These are phyloP conservation scores for Ophiostoma angusticollis DNA, from an alignment of 2,329 filamentous ascomycete species.

Conservation along the genomic window DNA sequence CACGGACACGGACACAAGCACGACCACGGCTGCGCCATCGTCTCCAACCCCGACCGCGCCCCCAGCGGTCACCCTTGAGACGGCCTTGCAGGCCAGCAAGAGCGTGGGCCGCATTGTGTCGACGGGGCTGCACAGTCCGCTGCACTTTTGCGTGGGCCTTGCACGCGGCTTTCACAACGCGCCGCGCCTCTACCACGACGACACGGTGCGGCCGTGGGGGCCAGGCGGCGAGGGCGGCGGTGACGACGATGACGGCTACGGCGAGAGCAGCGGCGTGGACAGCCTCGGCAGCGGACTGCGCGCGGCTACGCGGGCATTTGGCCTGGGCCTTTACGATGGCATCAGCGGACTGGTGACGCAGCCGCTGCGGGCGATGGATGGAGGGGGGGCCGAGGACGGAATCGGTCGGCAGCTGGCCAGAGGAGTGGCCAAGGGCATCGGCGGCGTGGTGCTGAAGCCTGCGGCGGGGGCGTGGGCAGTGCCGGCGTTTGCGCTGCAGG, in stretches of 20 bases:
- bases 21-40: background rate
- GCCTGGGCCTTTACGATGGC: constrained; percentile 66
- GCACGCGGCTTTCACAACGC: constrained; percentile 83
- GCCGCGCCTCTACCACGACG: constrained; percentile 73
- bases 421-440: constrained; percentile 69
- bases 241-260: background rate
- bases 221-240: constrained; percentile 35
- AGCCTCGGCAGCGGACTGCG: constrained; percentile 62
- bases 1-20: background rate
- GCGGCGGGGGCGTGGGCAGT: constrained; percentile 60
- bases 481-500: constrained; percentile 73
- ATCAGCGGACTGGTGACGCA: constrained; percentile 68
- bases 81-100: constrained; percentile 6
- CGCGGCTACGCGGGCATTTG: constrained; percentile 67
- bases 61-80: constrained; percentile 3
- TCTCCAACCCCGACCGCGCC: background rate
- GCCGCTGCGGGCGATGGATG: constrained; percentile 46
- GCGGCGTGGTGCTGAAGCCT: constrained; percentile 71
- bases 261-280: constrained; percentile 41
- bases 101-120: constrained; percentile 57
- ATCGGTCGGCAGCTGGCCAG: constrained; percentile 51
- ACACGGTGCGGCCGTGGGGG: constrained; percentile 53
- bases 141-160: constrained; percentile 72
- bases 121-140: constrained; percentile 65
- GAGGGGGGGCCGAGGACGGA: constrained; percentile 15